phyloP scores from a whole-genome alignment of 106 monocot species.

The Cymbidium sinense region DNA sequence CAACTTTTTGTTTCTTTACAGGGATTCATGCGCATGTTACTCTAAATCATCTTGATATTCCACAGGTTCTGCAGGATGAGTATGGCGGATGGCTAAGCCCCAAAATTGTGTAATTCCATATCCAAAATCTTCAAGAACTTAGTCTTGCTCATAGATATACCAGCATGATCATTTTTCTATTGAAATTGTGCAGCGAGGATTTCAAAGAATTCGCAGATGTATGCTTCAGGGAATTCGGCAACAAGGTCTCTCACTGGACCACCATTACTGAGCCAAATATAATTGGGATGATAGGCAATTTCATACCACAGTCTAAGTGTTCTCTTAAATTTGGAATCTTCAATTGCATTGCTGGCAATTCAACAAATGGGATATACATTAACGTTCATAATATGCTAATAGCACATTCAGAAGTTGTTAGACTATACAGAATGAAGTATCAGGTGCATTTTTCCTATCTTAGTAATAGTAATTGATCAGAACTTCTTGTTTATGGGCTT shows the following conservation, averaged over 20 bases:
- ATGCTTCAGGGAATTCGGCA: slow-evolving; percentile 58
- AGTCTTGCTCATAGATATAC: neutral
- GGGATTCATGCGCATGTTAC: slow-evolving; percentile 63
- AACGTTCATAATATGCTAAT: slow-evolving; percentile 31
- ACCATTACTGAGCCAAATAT: slow-evolving; percentile 53
- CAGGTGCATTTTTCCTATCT: slow-evolving; percentile 22
- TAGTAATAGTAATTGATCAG: too few relatives aligned
- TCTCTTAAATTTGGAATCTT: slow-evolving; percentile 18
- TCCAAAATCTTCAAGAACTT: neutral
- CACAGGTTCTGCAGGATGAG: slow-evolving; percentile 72
- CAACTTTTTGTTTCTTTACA: slow-evolving; percentile 1
- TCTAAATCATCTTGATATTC: slow-evolving; percentile 54
- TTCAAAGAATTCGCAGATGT: slow-evolving; percentile 60
- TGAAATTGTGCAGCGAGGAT: slow-evolving; percentile 38
- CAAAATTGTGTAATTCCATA: slow-evolving; percentile 44
- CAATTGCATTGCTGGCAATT: slow-evolving; percentile 38
- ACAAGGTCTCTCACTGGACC: slow-evolving; percentile 54
- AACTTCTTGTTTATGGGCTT: too few relatives aligned
- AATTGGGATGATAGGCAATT: slow-evolving; percentile 1
- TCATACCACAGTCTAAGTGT: slow-evolving; percentile 13
- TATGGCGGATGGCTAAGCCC: slow-evolving; percentile 68
- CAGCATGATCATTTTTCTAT: neutral
- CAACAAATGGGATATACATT: slow-evolving; percentile 34
- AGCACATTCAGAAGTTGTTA: slow-evolving; percentile 35
- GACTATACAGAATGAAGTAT: slow-evolving; percentile 41